phyloP scores from a whole-genome alignment of 2,329 filamentous ascomycete genomes.

The Pseudogymnoascus sp. region DNA sequence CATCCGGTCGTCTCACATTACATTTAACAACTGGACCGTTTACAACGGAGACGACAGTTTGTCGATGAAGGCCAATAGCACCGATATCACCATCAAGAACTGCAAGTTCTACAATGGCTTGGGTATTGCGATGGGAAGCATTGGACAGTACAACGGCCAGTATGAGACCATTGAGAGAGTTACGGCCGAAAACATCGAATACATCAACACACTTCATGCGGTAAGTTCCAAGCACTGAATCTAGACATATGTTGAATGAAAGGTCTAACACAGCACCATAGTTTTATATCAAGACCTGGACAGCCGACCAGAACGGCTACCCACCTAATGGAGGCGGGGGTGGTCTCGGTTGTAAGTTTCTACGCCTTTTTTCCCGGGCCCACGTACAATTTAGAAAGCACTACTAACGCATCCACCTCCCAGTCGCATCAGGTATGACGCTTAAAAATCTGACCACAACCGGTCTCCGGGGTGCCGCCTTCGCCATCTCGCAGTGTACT shows the following conservation, averaged over 20 bases:
- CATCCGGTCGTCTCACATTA: conserved; percentile 42
- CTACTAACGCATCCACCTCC: neutral
- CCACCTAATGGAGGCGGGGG: conserved; percentile 51
- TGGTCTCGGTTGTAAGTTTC: conserved; percentile 35
- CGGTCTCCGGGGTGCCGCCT: conserved; percentile 24
- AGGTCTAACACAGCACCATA: neutral
- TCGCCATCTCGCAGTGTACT: conserved; percentile 34
- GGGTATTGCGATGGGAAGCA: conserved; percentile 47
- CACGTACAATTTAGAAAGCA: neutral
- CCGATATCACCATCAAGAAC: conserved; percentile 43
- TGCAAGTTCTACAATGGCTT: conserved; percentile 40
- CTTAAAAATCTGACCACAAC: conserved; percentile 29
- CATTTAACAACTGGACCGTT: conserved; percentile 41
- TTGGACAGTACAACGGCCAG: conserved; percentile 43
- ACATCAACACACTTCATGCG: conserved; percentile 37
- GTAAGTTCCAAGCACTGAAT: conserved; percentile 16
- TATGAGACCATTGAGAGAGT: conserved; percentile 44
- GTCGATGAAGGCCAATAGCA: conserved; percentile 46
- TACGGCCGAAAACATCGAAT: conserved; percentile 37
- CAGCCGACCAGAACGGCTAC: conserved; percentile 39
- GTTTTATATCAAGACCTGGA: conserved; percentile 50
- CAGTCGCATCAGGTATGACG: conserved; percentile 24
- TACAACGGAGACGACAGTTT: conserved; percentile 46
- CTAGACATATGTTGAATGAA: neutral
- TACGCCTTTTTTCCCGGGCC: neutral